phyloP scores from a whole-genome alignment of 202 grass and related monocot genomes.

The Panicum virgatum region DNA sequence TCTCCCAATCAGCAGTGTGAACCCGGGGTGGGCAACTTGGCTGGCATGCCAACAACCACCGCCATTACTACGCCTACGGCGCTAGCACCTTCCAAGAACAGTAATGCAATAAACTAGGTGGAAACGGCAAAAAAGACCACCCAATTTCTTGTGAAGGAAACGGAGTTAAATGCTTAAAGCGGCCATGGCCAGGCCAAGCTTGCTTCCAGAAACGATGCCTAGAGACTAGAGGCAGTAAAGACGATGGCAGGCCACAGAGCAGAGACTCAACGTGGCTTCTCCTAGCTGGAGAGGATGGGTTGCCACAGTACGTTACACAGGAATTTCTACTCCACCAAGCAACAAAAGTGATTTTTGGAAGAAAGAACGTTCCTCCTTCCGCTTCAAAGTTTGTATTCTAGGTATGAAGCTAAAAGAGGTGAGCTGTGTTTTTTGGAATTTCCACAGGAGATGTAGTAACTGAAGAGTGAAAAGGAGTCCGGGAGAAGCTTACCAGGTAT shows the following conservation, averaged over 20 bases:
- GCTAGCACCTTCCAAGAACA: slow-evolving; percentile 39
- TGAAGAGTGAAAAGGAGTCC: not conserved
- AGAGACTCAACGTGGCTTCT: slow-evolving; percentile 5
- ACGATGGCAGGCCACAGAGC: slow-evolving; percentile 12
- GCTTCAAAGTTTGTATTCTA: not conserved
- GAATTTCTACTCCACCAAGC: slow-evolving; percentile 18
- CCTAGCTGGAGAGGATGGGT: not conserved
- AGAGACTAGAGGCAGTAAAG: slow-evolving; percentile 25
- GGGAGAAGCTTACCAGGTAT: slow-evolving; percentile 72
- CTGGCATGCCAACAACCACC: slow-evolving; percentile 43
- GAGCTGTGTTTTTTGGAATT: not conserved
- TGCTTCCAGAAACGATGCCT: slow-evolving; percentile 45
- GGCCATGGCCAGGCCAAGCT: slow-evolving; percentile 9
- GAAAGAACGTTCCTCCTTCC: not conserved
- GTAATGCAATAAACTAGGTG: slow-evolving; percentile 23
- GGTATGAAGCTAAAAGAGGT: not conserved
- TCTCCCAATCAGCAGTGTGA: not conserved
- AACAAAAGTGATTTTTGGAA: not conserved
- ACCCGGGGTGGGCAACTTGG: not conserved
- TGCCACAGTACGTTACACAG: not conserved
- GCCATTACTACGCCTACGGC: slow-evolving; percentile 39
- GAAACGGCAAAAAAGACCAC: slow-evolving; percentile 28
- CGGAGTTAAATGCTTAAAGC: slow-evolving; percentile 28
- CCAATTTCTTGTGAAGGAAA: not conserved
- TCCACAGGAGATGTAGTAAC: not conserved